Evolutionary conservation across 2,329 filamentous ascomycete species (phyloP), one percentile per base, ranked within the genome.

Genomic region (Xylaria sp.): DNA sequence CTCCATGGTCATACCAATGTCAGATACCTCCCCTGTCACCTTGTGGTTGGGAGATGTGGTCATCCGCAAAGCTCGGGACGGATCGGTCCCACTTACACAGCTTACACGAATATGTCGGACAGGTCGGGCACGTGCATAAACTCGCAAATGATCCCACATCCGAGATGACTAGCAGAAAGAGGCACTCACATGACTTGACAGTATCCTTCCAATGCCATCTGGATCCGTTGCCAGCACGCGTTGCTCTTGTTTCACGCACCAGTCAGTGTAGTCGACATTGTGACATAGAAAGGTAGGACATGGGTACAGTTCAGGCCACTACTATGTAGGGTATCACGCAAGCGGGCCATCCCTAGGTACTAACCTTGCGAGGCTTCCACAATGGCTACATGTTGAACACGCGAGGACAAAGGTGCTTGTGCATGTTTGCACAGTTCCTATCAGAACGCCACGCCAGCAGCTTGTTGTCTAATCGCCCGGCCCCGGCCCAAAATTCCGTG

Each of bases 171-270:
- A 40, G 55, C 58, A 60, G 53, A 17, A 48, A 17, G 22, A 47
- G 11, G 46, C 13, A 21, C 45, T 60, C 57, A 60, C 52, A 58
- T 60, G 57, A 60, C 49, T 46, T 50, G 17, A 39, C 16, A 7
- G 11, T 13, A 13, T 13, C 16, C 29, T 34, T 13, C 29, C 11
- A 26, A 5, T 34, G 16, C 4, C 29, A 34, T n/a, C n/a, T n/a
- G n/a, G n/a, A n/a, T n/a, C n/a, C n/a, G n/a, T n/a, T n/a, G n/a
- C n/a, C n/a, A n/a, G n/a, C n/a, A n/a, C n/a, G n/a, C n/a, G n/a
- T n/a, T n/a, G n/a, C n/a, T n/a, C n/a, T 19, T 39, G 29, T 47
- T 34, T 38, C 39, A 52, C 47, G 19, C 7, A 20, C 21, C 18
- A 34, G 19, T 2, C 41, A 40, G 20, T 18, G 29, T 20, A 17